Base-by-base conservation (phyloP, 305 asterid species). In the Rubia tinctorum region DNA sequence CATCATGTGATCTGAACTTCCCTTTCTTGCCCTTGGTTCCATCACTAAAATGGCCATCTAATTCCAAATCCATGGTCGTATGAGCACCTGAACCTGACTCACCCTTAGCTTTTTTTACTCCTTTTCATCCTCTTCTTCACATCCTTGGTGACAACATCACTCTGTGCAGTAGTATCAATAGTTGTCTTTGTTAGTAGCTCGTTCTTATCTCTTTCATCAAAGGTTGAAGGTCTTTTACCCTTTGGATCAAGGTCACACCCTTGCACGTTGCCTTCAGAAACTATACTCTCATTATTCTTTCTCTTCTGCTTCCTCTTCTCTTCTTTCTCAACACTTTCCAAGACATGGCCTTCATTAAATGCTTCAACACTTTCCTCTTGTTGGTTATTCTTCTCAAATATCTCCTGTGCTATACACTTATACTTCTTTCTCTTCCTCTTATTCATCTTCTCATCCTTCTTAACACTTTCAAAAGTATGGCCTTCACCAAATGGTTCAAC, bases 131-230 rank as follows among this genome's bases (percentile, higher is more conserved):
- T 80, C 83, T 83, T 83, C 76, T 73, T 76, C 69, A 69, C 73
- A 62, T 75, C 73, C 56, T 42, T 51, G 69, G 70, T 77, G 6
- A 20, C 40, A 73, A 34, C 74, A 75, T 71, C 79, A 49, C 27
- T 63, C 17, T 51, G 43, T 42, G 25, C 1, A 55, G 71, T 69
- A 65, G 34, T 56, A 58, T 49, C 74, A 37, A 40, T 34, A 42
- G 23, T 65, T 77, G 78, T 72, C 65, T 69, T 69, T 64, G 20
- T 30, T 30, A 30, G 3, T 30, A 88, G 27, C 87, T 79, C 62
- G 90, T 96, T 65, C 82, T 92, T 86, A 86, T 90, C 72, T 84
- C 79, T 45, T 87, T 80, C 71, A 77, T 85, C 73, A 65, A 69
- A 25, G 84, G 79, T 60, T 77, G 74, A 65, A 78, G 65, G 76